Conservation (phyloP, 305 asterid species). For the Fraxinus velutina region DNA sequence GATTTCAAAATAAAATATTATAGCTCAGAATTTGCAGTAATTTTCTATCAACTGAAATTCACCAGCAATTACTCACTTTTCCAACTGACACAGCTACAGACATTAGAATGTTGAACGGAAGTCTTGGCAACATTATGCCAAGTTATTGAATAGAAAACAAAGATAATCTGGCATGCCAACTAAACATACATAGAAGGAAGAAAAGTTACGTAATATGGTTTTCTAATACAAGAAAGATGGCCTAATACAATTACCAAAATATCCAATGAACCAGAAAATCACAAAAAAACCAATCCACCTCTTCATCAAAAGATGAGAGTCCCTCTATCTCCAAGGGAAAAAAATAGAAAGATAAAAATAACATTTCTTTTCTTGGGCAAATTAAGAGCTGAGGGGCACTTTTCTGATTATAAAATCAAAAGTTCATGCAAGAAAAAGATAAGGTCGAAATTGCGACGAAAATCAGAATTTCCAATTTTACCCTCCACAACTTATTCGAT, state of each 20-base stretch:
- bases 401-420: background rate
- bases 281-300: background rate
- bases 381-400: background rate
- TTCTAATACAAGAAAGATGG: background rate
- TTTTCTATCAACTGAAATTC: background rate
- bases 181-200: background rate
- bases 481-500: background rate
- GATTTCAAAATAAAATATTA: background rate
- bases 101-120: background rate
- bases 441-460: background rate
- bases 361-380: background rate
- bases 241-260: background rate
- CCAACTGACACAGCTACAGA: background rate
- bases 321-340: background rate
- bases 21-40: background rate
- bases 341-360: background rate
- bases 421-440: background rate
- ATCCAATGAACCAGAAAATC: background rate
- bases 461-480: background rate
- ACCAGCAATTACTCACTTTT: background rate
- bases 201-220: background rate
- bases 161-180: background rate
- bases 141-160: background rate
- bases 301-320: background rate
- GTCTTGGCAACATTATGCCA: background rate